Base-by-base conservation (phyloP, 2,329 filamentous ascomycete species). In the Arthrobotrys entomopaga region DNA sequence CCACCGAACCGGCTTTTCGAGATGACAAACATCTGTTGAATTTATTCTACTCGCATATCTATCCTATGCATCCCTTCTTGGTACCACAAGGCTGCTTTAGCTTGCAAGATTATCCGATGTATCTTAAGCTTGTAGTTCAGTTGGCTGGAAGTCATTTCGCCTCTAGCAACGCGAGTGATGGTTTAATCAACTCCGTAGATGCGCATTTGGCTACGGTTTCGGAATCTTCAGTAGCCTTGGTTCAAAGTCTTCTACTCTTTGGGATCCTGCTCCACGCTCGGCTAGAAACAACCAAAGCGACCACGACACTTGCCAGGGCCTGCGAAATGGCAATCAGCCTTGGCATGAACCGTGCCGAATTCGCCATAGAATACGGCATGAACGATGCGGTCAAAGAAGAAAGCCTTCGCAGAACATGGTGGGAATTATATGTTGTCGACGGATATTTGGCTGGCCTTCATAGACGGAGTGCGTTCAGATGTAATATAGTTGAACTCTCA, bases 241-340 rank as follows among this genome's bases (percentile, higher is more conserved):
- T 46, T 46, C 10, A 46, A n/a, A 46, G 42, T 19, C 42, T 46
- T 4, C 13, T 46, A 13, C 42, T 46, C 13, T 16, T 46, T 46
- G 42, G 15, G n/a, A 46, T 46, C 5, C 1, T 46, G n/a, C 42
- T 46, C 2, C 42, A 46, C n/a, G 7, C 42, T 46, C 42, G 42
- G 6, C 42, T 46, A 13, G 42, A 46, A 5, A 46, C 16, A 13
- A 19, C 42, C 1, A 46, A 46, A 46, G 42, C 42, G 13, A 15
- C 42, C 42, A 19, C 5, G 16, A 13, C 13, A 46, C 7, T 46
- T 46, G 42, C 42, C n/a, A 46, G 10, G 42, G 42, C 42, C 13
- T 46, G 42, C 42, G 42, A 46, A 13, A 46, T 46, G 42, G 42
- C 42, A 46, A 46, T 46, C 13, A 46, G n/a, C 42, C 6, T 46